Percentiles rank a stretch among this genome's conserved stretches.
Evolutionary conservation across 805 yeast genomes (phyloP).

Genomic region (Metschnikowia chrysomelidarum): DNA sequence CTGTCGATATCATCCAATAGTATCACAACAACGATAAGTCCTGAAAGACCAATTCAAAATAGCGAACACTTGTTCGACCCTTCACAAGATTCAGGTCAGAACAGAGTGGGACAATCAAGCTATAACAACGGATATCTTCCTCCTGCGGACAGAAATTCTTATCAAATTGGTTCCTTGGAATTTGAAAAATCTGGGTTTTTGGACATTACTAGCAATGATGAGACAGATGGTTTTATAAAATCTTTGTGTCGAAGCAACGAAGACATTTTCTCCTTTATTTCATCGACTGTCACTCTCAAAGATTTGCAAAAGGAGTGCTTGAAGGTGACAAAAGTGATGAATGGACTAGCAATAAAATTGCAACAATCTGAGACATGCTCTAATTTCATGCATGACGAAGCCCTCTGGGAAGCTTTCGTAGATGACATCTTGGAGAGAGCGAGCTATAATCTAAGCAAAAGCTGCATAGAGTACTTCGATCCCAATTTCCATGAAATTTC

Average conservation of each 20-base stretch:
- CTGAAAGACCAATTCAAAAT: slow-evolving; percentile 3
- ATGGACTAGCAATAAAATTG: slow-evolving; percentile 28
- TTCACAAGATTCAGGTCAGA: slow-evolving; percentile 2
- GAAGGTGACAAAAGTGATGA: slow-evolving; percentile 30
- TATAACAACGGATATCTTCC: slow-evolving; percentile 23
- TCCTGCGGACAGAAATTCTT: slow-evolving; percentile 31
- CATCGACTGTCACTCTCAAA: slow-evolving; percentile 40
- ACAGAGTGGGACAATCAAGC: slow-evolving; percentile 9
- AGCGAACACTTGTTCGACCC: slow-evolving; percentile 8
- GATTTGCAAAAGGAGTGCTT: slow-evolving; percentile 43
- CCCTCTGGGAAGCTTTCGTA: slow-evolving; percentile 37
- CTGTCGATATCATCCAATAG: slow-evolving; percentile 14
- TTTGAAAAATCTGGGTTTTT: slow-evolving; percentile 52
- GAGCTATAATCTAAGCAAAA: slow-evolving; percentile 31
- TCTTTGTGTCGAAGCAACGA: slow-evolving; percentile 32
- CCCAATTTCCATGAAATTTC: slow-evolving; percentile 20
- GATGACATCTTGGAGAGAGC: slow-evolving; percentile 29
- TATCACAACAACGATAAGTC: slow-evolving; percentile 14
- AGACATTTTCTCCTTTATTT: slow-evolving; percentile 37
- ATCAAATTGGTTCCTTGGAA: slow-evolving; percentile 47
- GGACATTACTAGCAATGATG: slow-evolving; percentile 32
- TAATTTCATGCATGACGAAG: slow-evolving; percentile 22
- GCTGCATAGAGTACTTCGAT: slow-evolving; percentile 32
- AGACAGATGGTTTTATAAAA: slow-evolving; percentile 58
- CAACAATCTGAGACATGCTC: slow-evolving; percentile 34